Base-by-base conservation (phyloP, 2,329 filamentous ascomycete species). In the Cladosporium sphaerospermum region DNA sequence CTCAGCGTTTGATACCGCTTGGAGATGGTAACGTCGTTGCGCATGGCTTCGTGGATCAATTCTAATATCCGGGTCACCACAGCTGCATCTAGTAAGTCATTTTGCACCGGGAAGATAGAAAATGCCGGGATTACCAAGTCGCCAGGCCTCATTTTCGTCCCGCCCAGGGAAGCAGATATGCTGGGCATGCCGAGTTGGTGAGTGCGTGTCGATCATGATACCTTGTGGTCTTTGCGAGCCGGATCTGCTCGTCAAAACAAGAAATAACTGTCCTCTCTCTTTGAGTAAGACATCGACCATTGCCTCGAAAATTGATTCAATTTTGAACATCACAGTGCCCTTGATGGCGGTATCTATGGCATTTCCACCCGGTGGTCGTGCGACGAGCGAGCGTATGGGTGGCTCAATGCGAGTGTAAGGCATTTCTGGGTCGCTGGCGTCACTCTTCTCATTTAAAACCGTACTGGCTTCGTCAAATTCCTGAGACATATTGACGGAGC, bases 111-210 rank as follows among this genome's bases (percentile, higher is more conserved):
- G 11, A 9, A 10, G 6, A 34, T 14, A 33, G 28, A 31, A 13
- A 16, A 32, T 28, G 18, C 14, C 43, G 39, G 33, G 4, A 64
- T 57, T 61, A 80, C 78, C 72, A 58, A 80, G 80, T 61, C 76
- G 76, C 79, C 80, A 82, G 11, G 80, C 79, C 63, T 84, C 81
- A 52, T 77, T 71, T 3, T 69, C 68, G 47, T 70, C 78, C 54
- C 69, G 77, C 11, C 80, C 81, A 10, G 81, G 81, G 64, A 80
- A 84, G 18, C 65, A 73, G 53, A 75, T 28, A 6, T 44, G 40
- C 16, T 44, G 40, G 5, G 44, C 39, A 60, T 28, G 23, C 23
- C 7, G 23, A 28, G 3, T 5, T 5, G 23, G 23, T 28, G 23
- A 7, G 4, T 1, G 3, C 23, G 23, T 28, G 7, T 7, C 23